These are phyloP conservation scores for Eucalyptus cloeziana DNA, from an alignment of 345 rosid species.

Conservation along the genomic window DNA sequence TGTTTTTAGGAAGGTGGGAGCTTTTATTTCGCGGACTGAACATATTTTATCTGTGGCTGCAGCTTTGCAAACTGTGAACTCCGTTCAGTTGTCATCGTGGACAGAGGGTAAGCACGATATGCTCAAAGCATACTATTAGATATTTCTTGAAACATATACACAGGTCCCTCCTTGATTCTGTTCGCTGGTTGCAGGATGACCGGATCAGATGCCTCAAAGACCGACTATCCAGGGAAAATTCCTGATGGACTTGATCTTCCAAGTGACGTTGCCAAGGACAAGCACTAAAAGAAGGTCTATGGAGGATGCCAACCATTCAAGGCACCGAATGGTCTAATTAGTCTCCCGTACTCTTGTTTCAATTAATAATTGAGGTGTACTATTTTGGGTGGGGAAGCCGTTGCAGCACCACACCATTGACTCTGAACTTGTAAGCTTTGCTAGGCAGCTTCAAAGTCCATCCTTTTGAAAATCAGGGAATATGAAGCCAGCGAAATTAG, in stretches of 20 bases:
- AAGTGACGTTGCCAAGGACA: not conserved
- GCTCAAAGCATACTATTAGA: not conserved
- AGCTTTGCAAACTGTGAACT: constrained; percentile 54
- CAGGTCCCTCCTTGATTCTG: not conserved
- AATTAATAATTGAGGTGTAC: not conserved
- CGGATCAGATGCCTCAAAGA: constrained; percentile 2
- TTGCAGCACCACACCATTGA: not conserved
- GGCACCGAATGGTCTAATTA: not conserved
- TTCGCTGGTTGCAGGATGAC: not conserved
- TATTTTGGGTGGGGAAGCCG: not conserved
- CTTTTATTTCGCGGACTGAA: not conserved
- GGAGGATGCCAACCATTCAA: not conserved
- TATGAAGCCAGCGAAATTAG: not conserved
- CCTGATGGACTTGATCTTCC: constrained; percentile 4
- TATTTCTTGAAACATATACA: not conserved
- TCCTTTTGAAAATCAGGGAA: not conserved
- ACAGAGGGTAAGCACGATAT: constrained; percentile 14
- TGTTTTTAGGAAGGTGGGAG: not conserved
- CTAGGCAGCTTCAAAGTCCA: not conserved
- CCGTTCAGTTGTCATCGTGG: constrained; percentile 33
- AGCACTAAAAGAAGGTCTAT: not conserved
- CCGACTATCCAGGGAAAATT: constrained; percentile 2
- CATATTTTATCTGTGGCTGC: not conserved
- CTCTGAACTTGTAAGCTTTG: not conserved
- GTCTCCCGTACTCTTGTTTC: not conserved